Conservation (phyloP, 805 yeast genomes). For the Myxozyma neotropica region DNA sequence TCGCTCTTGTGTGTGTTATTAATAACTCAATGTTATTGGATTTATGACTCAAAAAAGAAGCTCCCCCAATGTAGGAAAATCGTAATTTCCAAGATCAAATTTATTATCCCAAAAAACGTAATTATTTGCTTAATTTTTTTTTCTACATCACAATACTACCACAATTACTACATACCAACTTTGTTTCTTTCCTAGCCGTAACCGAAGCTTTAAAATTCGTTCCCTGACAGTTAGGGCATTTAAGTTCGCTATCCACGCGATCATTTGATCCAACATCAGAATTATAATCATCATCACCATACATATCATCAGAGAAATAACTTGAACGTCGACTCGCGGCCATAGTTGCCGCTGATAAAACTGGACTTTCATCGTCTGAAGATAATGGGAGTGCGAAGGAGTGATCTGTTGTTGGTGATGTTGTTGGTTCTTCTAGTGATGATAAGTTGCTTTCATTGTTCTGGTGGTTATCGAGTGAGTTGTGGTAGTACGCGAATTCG, state of each 20-base stretch:
- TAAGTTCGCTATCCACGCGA: constrained; percentile 18
- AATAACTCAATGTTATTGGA: no score
- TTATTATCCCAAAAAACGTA: no score
- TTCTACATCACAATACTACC: constrained; percentile 9
- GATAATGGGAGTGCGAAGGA: not conserved
- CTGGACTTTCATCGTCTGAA: not conserved
- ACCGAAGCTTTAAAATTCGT: constrained; percentile 26
- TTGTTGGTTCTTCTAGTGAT: not conserved
- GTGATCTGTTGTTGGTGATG: not conserved
- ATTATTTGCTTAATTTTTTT: no score
- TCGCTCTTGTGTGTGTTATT: not conserved
- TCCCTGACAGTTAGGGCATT: constrained; percentile 23
- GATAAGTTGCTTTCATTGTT: not conserved
- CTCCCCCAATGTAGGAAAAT: no score
- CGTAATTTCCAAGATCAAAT: no score
- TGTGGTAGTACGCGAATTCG: constrained; percentile 5
- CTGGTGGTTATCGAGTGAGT: not conserved
- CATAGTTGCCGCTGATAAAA: not conserved
- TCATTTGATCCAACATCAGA: not conserved
- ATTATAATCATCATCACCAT: not conserved
- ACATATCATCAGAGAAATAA: not conserved
- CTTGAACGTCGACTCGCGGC: not conserved
- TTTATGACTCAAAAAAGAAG: no score
- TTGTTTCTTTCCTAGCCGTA: constrained; percentile 24
- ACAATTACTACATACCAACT: constrained; percentile 23